Evolutionary conservation across 371 early-diverging fungal genomes (phyloP).

Genomic region (Syncephalastrum monosporum): DNA sequence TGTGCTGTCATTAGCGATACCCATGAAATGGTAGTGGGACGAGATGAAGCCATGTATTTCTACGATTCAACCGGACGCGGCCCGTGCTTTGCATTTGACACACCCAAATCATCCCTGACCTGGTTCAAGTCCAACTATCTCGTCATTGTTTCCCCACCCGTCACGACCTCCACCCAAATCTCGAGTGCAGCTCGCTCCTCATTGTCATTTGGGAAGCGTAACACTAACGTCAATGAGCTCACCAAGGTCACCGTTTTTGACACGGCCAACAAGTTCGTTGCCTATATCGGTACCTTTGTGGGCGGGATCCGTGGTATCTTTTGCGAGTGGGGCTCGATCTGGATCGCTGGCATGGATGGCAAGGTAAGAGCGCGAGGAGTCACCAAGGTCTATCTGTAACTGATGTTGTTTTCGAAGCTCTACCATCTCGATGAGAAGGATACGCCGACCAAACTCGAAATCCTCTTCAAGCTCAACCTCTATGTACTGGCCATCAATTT

Average conservation of each 20-base stretch:
- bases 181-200: constrained; percentile 34
- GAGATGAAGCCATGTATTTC: constrained; percentile 90
- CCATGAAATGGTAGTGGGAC: constrained; percentile 80
- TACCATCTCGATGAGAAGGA: constrained; percentile 87
- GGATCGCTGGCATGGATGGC: constrained; percentile 79
- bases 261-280: constrained; percentile 86
- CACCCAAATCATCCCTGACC: constrained; percentile 68
- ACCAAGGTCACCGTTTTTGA: constrained; percentile 88
- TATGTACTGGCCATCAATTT: constrained; percentile 85
- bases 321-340: constrained; percentile 90
- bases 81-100: constrained; percentile 90
- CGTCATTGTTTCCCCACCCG: constrained; percentile 69
- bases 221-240: constrained; percentile 36
- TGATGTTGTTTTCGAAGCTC: constrained; percentile 41
- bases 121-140: constrained; percentile 80
- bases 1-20: constrained; percentile 74
- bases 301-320: constrained; percentile 69
- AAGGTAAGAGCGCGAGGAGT: constrained; percentile 45
- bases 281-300: constrained; percentile 74
- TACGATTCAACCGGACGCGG: constrained; percentile 92
- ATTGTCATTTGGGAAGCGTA: constrained; percentile 27
- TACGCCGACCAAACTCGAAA: constrained; percentile 81
- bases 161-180: constrained; percentile 46
- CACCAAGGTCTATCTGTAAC: neutral
- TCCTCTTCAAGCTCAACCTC: constrained; percentile 84